A percentile compares a stretch with the other conserved stretches of the same genome.
phyloP scores from a whole-genome alignment of 331 rosid genomes.

The Stylosanthes scabra region DNA sequence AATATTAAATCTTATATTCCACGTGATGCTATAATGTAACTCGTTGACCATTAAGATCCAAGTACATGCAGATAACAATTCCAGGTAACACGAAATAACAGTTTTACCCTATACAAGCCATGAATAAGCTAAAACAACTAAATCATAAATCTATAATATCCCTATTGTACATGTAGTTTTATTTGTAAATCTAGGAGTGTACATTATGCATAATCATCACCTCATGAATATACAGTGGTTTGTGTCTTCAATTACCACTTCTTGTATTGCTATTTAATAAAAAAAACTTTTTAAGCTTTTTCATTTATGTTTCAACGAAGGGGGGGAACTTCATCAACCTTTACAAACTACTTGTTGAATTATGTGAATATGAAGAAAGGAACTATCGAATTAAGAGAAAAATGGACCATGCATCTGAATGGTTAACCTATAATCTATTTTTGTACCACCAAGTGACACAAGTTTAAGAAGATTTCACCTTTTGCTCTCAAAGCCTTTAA shows the following conservation, averaged over 20 bases:
- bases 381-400: slow-evolving; percentile 8
- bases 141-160: slow-evolving; percentile 11
- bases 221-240: slow-evolving; percentile 12
- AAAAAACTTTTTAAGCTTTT: slow-evolving; percentile 6
- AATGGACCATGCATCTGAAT: slow-evolving; percentile 9
- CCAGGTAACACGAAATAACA: slow-evolving; percentile 17
- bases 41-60: slow-evolving; percentile 14
- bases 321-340: background rate
- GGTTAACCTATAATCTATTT: slow-evolving; percentile 21
- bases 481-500: slow-evolving; percentile 59
- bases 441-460: slow-evolving; percentile 7
- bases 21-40: slow-evolving; percentile 13
- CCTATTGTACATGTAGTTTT: slow-evolving; percentile 3
- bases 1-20: slow-evolving; percentile 15
- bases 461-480: slow-evolving; percentile 55
- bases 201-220: background rate
- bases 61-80: slow-evolving; percentile 24
- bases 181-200: background rate
- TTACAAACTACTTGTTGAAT: slow-evolving; percentile 4
- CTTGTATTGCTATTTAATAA: background rate
- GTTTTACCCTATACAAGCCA: slow-evolving; percentile 19
- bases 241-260: background rate
- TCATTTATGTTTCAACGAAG: background rate
- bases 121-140: slow-evolving; percentile 1
- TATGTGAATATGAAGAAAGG: slow-evolving; percentile 22